Base-by-base conservation (phyloP, 2,329 filamentous ascomycete species). In the Orbilia quercus region DNA sequence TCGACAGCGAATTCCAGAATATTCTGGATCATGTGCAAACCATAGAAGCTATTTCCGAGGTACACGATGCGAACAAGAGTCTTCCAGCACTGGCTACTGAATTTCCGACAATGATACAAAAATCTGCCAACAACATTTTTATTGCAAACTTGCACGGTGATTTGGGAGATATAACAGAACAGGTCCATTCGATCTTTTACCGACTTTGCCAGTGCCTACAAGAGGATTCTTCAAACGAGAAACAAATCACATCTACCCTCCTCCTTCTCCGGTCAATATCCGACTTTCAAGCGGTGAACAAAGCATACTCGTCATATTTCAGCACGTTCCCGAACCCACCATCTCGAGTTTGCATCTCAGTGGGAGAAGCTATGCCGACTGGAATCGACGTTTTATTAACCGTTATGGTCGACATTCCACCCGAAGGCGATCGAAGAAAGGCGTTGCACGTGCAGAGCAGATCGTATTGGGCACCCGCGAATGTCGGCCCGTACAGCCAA, bases 381-480 rank as follows among this genome's bases (percentile, higher is more conserved):
- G 84, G 83, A 7, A 81, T 84, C 55, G 84, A 88, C 58, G 81
- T 91, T 14, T 85, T 94, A 74, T 80, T 88, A 18, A 86, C 84
- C 16, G 80, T 85, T 28, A 79, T 84, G 9, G 77, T 84, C n/a
- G 80, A 84, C 70, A 75, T 80, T 20, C 79, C 63, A 5, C 22
- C 48, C 79, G 4, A 45, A 74, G 25, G 78, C 77, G 42, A 75
- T 76, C 16, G 80, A 82, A 66, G 90, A 81, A 83, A 84, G 57
- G 87, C 87, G 0, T 85, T 98, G 0, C 95, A 99, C 80, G 93
- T 99, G 4, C 95, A 98, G 81, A 93, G 91, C 2, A 85, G 91
- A 40, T 96, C 92, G 9, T 98, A 98, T 83, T 99, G 95, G 95
- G 95, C 95, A 0, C 95, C 95, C 0, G 94, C 95, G 18, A 98